Evolutionary conservation across 108 stramenopile genomes (phyloP), one percentile per base, ranked within the genome.

Genomic region (Discostella stelligeroides): DNA sequence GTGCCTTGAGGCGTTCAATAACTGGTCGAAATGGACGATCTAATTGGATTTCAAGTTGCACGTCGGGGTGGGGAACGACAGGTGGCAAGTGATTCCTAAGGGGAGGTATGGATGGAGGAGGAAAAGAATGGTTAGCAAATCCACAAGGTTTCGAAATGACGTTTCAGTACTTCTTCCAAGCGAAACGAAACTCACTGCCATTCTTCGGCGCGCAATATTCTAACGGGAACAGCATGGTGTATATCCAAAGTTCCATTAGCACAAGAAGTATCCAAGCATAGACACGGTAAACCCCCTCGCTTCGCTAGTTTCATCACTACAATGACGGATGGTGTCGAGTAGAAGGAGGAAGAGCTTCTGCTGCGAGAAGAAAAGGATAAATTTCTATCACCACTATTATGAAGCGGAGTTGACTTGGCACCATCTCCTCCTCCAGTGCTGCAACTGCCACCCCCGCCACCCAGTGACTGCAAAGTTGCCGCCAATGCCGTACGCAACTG

Each of bases 191-290:
- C 81, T 76, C 38, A 82, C 82, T 92, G 89, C 86, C 89, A 85
- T 66, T 95, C 94, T 18, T 69, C 73, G 15, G 66, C 81, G 21
- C 89, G 71, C 79, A 88, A 62, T 38, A 95, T 85, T 28, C 85
- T 84, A 20, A 95, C 85, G 9, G 94, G 94, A 76, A 95, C 85
- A 13, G 94, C 91, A 73, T 95, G 89, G 76, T 92, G 85, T 25
- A 95, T 87, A 66, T 91, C 85, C 30, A 94, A 77, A 9, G 83
- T 57, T 18, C 83, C 86, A 54, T 81, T 84, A 20, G 71, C 71
- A 40, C 79, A 84, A 38, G 65, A 68, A 63, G 84, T 80, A 78
- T 94, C 93, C 38, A 94, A 60, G 65, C 93, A 94, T 54, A 94
- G 65, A 66, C 93, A 94, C 6, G 93, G 89, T 38, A 89, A 43